phyloP scores from a whole-genome alignment of 139 green algal species.

The Desmodesmus armatus region DNA sequence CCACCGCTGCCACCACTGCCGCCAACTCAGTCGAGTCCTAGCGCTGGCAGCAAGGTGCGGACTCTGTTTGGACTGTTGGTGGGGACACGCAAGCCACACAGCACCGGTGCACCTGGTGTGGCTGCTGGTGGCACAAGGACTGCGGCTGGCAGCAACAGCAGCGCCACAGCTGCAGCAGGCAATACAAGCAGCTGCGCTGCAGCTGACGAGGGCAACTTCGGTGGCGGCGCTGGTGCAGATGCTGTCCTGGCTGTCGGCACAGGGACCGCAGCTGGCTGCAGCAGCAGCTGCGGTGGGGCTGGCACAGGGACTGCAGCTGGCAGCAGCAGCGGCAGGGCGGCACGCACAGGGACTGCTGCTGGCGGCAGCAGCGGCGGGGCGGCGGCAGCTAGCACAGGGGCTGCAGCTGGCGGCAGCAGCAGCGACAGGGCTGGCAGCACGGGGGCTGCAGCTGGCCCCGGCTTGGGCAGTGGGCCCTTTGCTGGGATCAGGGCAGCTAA shows the following conservation, averaged over 20 bases:
- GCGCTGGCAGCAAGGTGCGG: no score
- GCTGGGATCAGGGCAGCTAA: not conserved
- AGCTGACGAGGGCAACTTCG: no score
- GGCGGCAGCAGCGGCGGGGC: no score
- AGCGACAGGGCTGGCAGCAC: no score
- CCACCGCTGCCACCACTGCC: no score
- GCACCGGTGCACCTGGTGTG: not conserved
- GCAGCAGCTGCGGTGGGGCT: not conserved
- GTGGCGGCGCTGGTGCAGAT: not conserved
- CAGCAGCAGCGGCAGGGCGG: not conserved
- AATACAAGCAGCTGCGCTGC: not conserved
- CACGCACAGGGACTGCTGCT: not conserved
- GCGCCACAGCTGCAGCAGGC: not conserved
- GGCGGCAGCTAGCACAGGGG: no score
- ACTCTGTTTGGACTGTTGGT: no score
- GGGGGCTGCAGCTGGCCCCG: not conserved
- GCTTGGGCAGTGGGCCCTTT: not conserved
- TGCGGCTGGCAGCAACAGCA: not conserved
- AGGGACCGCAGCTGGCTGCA: not conserved
- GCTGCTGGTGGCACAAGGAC: not conserved
- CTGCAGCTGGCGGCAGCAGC: no score
- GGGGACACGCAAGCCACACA: no score
- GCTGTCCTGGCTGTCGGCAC: not conserved
- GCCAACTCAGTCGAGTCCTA: no score
- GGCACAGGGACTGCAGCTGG: not conserved